Evolutionary conservation across 106 monocot species (phyloP).

Genomic region (Hemerocallis citrina): DNA sequence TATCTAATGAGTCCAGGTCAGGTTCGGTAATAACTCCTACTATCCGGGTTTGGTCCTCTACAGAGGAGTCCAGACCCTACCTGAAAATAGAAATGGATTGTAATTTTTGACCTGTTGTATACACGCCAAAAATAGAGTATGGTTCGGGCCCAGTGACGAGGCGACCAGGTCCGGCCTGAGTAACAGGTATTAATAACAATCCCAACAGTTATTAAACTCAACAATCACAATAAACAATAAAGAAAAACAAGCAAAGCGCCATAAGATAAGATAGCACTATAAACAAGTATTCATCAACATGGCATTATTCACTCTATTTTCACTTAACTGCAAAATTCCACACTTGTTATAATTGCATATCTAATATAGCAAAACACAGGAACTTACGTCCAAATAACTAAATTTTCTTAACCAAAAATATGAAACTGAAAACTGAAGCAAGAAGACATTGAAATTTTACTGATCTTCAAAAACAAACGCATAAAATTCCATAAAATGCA

Average conservation of each 20-base stretch:
- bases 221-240: neutral
- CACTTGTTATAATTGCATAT: neutral
- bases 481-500: neutral
- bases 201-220: neutral
- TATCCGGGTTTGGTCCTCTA: no score
- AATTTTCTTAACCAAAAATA: neutral
- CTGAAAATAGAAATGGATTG: no score
- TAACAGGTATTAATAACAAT: no score
- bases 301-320: neutral
- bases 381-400: neutral
- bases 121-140: no score
- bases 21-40: no score
- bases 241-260: neutral
- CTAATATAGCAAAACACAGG: no score
- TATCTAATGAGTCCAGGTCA: no score
- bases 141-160: no score
- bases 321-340: constrained; percentile 1
- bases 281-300: neutral
- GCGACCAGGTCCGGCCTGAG: no score
- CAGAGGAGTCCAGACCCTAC: no score
- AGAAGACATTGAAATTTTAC: neutral
- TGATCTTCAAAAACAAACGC: neutral
- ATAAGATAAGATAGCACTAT: neutral
- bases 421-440: neutral
- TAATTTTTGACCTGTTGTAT: no score